Percentiles rank a stretch among this genome's conserved stretches.
These are phyloP conservation scores for Rhizophagus clarus DNA, from an alignment of 192 early-diverging fungal genomes.

Conservation along the genomic window DNA sequence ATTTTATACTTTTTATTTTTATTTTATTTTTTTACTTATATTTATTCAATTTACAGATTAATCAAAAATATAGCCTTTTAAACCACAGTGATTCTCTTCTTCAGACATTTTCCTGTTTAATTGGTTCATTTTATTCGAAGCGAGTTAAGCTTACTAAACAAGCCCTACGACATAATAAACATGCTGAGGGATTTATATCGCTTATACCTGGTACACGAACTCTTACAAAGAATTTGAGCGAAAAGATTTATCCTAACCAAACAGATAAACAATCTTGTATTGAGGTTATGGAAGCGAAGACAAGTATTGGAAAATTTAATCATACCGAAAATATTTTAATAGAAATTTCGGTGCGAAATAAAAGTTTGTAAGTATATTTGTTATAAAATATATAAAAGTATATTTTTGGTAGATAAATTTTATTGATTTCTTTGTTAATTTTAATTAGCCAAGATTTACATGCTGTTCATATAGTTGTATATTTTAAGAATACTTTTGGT, in stretches of 20 bases:
- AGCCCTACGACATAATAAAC: background rate
- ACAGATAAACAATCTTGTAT: background rate
- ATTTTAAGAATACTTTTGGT: constrained; percentile 3
- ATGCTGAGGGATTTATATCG: background rate
- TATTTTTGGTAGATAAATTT: too few species aligned
- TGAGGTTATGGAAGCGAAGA: background rate
- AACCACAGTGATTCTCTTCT: background rate
- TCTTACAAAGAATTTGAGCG: background rate
- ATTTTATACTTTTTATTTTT: background rate
- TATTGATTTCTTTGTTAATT: background rate
- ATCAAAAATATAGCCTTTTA: constrained; percentile 12
- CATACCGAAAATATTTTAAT: background rate
- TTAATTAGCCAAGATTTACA: constrained; percentile 1
- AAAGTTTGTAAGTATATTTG: background rate
- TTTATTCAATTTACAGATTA: background rate
- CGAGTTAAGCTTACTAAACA: background rate
- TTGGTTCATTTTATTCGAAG: background rate
- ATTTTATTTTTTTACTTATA: background rate
- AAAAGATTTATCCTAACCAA: background rate
- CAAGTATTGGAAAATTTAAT: background rate
- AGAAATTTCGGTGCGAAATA: background rate
- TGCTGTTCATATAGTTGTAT: constrained; percentile 1
- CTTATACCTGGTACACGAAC: background rate
- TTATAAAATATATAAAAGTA: background rate
- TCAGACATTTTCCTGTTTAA: background rate